Percentiles rank a stretch among this genome's conserved stretches.
Evolutionary conservation across 1,284 basidiomycete species (phyloP).

Genomic region (Retiboletus fuscus): DNA sequence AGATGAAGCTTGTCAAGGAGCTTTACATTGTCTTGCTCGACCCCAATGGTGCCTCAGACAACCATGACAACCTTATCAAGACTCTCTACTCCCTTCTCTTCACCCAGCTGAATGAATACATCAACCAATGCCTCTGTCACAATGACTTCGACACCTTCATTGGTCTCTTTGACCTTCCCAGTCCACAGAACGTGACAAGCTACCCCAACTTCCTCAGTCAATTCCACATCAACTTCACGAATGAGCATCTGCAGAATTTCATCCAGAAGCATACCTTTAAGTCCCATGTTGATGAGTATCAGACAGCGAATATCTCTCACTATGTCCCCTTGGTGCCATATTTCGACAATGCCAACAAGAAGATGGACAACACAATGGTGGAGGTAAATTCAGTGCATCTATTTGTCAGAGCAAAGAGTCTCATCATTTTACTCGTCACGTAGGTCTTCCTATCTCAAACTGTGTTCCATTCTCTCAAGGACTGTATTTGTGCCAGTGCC

Average conservation of each 20-base stretch:
- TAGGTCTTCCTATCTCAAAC: too few species aligned
- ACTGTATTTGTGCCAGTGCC: conserved; percentile 74
- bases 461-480: too few species aligned
- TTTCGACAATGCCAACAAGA: conserved; percentile 96
- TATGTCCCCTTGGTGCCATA: conserved; percentile 81
- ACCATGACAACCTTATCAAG: too few species aligned
- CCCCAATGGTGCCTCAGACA: too few species aligned
- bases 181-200: conserved; percentile 88
- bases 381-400: too few species aligned
- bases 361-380: too few species aligned
- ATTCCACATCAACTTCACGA: conserved; percentile 55
- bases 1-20: conserved; percentile 91
- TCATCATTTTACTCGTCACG: too few species aligned
- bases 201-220: conserved; percentile 93
- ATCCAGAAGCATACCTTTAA: conserved; percentile 69
- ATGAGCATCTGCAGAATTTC: too few species aligned
- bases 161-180: conserved; percentile 59
- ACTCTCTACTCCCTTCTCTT: conserved; percentile 68
- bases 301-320: conserved; percentile 81
- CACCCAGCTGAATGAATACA: conserved; percentile 95
- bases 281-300: conserved; percentile 83
- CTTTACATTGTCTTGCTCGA: conserved; percentile 85
- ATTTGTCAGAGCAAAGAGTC: too few species aligned
- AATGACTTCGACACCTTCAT: conserved; percentile 60
- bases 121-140: conserved; percentile 91